Evolutionary conservation across 306 rosid species (phyloP).

Genomic region (Betula pendula): DNA sequence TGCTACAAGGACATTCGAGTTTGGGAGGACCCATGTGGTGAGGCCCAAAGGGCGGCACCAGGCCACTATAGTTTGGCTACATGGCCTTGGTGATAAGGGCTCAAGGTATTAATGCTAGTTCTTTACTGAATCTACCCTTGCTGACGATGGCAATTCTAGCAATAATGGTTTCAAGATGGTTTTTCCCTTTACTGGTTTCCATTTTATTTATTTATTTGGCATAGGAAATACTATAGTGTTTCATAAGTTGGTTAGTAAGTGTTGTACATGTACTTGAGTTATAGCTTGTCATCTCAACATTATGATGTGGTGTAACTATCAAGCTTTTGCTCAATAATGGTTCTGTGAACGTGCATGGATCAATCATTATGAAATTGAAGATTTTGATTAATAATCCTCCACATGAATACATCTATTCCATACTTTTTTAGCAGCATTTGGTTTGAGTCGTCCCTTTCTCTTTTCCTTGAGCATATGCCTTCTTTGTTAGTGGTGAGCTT

Average conservation of each 20-base stretch:
- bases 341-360: constrained; percentile 55
- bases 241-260: constrained; percentile 21
- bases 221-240: constrained; percentile 11
- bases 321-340: constrained; percentile 27
- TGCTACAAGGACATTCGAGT: constrained; percentile 64
- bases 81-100: constrained; percentile 91
- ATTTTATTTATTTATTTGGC: not conserved
- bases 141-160: constrained; percentile 10
- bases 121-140: constrained; percentile 15
- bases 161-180: constrained; percentile 13
- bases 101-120: constrained; percentile 58
- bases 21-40: constrained; percentile 93
- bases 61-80: constrained; percentile 92
- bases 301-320: constrained; percentile 11
- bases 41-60: constrained; percentile 89
- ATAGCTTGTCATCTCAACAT: not conserved
- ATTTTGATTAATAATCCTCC: constrained; percentile 30
- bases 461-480: constrained; percentile 48
- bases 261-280: constrained; percentile 6
- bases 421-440: constrained; percentile 28
- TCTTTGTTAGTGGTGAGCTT: constrained; percentile 38
- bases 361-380: constrained; percentile 31
- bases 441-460: constrained; percentile 41
- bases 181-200: constrained; percentile 8
- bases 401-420: constrained; percentile 35